phyloP scores from a whole-genome alignment of 768 basidiomycete species.

The Boletellus emodensis region DNA sequence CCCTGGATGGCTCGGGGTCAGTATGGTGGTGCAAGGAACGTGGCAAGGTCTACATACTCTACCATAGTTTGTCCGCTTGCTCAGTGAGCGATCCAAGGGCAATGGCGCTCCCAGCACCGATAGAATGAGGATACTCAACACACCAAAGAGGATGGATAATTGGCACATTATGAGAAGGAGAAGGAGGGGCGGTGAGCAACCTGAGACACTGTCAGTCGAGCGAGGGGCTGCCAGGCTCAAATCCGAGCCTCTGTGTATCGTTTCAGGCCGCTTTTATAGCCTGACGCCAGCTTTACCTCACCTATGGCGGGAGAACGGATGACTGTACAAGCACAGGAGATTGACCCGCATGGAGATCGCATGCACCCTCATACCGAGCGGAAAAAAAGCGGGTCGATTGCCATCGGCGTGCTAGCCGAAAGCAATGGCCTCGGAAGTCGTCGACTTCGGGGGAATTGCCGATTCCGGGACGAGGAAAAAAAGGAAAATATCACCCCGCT shows the following conservation, averaged over 20 bases:
- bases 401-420: conserved; percentile 17
- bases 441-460: conserved; percentile 12
- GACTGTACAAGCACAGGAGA: conserved; percentile 22
- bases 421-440: conserved; percentile 11
- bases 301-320: conserved; percentile 18
- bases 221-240: conserved; percentile 3
- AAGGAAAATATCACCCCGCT: conserved; percentile 3
- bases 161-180: conserved; percentile 15
- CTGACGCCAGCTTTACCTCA: conserved; percentile 27
- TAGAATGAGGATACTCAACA: conserved; percentile 42
- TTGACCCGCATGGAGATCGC: conserved; percentile 30
- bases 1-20: conserved; percentile 39
- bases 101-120: conserved; percentile 39
- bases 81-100: conserved; percentile 32
- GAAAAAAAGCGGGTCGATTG: conserved; percentile 23
- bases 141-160: conserved; percentile 27
- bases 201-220: neutral
- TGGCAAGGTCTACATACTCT: conserved; percentile 39
- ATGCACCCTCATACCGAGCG: conserved; percentile 16
- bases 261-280: conserved; percentile 25
- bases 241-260: neutral
- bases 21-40: neutral
- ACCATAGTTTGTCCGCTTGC: conserved; percentile 52
- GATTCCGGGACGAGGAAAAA: conserved; percentile 13
- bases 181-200: neutral